Percentiles rank a stretch among this genome's conserved stretches.
These are phyloP conservation scores for Paraphaeosphaeria minitans DNA, from an alignment of 2,329 filamentous ascomycete genomes.

Conservation along the genomic window DNA sequence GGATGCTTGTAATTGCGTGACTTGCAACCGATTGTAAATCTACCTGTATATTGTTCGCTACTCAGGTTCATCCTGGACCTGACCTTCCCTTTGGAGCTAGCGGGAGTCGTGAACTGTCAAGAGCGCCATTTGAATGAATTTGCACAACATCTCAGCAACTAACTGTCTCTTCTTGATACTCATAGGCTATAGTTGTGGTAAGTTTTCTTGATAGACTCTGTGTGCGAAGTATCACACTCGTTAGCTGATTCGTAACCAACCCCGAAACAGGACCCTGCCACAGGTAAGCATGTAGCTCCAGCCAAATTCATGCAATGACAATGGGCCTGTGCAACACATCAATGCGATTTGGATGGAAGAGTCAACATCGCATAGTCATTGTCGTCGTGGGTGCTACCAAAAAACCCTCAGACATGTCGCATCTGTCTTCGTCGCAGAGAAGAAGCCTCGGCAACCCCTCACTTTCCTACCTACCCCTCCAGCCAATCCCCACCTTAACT, in stretches of 20 bases:
- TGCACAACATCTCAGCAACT: background rate
- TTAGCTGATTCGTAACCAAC: background rate
- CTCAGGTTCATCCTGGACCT: background rate
- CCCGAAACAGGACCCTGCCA: too few species aligned
- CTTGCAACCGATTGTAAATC: background rate
- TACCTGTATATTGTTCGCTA: background rate
- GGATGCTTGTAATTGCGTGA: background rate
- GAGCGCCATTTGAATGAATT: background rate
- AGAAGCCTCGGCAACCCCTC: background rate
- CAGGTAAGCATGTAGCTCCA: background rate
- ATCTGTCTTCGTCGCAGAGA: background rate
- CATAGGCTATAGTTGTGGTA: background rate
- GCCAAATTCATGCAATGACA: background rate
- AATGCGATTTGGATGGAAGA: background rate
- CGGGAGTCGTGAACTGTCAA: background rate
- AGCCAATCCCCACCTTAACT: background rate
- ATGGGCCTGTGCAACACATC: background rate
- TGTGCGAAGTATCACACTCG: background rate
- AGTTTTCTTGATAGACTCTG: background rate
- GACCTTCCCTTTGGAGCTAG: background rate
- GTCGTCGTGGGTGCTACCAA: background rate
- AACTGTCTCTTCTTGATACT: background rate
- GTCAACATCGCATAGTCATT: background rate
- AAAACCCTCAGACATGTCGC: background rate
- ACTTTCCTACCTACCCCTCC: background rate